Evolutionary conservation across 1,284 basidiomycete species (phyloP).

Genomic region (Coniferiporia weirii): DNA sequence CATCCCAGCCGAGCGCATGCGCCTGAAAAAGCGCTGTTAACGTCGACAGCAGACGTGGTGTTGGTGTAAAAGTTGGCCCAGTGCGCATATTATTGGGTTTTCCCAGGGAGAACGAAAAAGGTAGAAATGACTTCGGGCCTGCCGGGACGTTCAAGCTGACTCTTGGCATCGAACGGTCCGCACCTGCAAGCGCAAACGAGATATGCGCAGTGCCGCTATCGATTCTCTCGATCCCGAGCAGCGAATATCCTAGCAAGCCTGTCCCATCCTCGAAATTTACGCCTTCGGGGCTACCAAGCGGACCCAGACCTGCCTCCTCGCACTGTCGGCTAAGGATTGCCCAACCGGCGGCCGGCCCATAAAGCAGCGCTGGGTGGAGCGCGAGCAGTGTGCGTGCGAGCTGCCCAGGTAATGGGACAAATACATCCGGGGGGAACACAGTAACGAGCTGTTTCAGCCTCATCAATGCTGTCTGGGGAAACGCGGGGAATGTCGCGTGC

Average conservation of each 20-base stretch:
- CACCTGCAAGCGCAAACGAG: conserved; percentile 36
- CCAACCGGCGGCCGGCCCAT: conserved; percentile 56
- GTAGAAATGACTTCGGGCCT: conserved; percentile 36
- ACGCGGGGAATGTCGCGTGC: conserved; percentile 47
- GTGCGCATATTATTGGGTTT: conserved; percentile 5
- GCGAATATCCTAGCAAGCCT: conserved; percentile 50
- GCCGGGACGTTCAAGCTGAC: conserved; percentile 34
- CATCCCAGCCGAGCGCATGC: conserved; percentile 51
- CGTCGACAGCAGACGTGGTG: conserved; percentile 40
- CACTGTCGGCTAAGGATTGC: conserved; percentile 50
- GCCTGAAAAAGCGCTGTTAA: conserved; percentile 45
- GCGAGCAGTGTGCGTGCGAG: conserved; percentile 48
- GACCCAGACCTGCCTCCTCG: conserved; percentile 47
- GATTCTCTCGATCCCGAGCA: conserved; percentile 36
- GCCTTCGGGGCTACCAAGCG: conserved; percentile 45
- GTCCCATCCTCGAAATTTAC: conserved; percentile 34
- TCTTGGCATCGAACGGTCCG: neutral
- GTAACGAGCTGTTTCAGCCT: conserved; percentile 43
- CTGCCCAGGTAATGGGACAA: conserved; percentile 37
- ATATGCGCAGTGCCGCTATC: conserved; percentile 36
- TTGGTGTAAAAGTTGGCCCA: conserved; percentile 31
- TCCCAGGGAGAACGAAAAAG: conserved; percentile 33
- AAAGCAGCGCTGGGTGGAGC: conserved; percentile 49
- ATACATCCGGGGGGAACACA: conserved; percentile 42
- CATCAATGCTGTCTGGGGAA: conserved; percentile 55